Conservation (phyloP, 1,284 basidiomycete species). For the Fistulinella cinereoalba region DNA sequence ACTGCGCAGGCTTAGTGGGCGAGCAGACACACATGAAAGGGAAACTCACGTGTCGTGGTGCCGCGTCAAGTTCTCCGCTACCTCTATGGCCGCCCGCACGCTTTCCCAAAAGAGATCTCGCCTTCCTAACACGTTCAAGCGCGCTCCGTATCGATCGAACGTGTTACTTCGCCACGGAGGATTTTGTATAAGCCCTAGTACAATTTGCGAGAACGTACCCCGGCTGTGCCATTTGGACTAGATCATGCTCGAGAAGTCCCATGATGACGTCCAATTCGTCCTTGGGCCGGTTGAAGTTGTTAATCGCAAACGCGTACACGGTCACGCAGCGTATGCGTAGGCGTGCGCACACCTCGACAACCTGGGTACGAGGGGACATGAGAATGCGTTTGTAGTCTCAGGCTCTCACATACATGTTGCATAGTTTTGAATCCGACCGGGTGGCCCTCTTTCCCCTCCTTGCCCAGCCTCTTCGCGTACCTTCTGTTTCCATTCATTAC, state of each 20-base stretch:
- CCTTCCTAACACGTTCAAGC: conserved; percentile 82
- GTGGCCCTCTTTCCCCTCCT: conserved; percentile 76
- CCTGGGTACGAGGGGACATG: conserved; percentile 45
- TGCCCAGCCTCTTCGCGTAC: conserved; percentile 75
- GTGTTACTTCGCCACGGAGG: conserved; percentile 50
- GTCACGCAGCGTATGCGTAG: conserved; percentile 82
- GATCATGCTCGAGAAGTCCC: conserved; percentile 77
- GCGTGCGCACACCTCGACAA: conserved; percentile 78
- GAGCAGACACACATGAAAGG: background rate
- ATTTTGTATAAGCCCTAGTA: background rate
- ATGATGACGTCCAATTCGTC: conserved; percentile 90
- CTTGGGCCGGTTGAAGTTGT: conserved; percentile 90
- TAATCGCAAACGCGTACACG: conserved; percentile 95
- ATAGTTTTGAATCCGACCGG: conserved; percentile 82
- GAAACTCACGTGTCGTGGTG: conserved; percentile 59
- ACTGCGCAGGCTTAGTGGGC: conserved; percentile 41
- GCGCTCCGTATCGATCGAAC: conserved; percentile 81
- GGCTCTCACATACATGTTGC: conserved; percentile 57
- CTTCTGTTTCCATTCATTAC: conserved; percentile 98
- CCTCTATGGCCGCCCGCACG: conserved; percentile 68
- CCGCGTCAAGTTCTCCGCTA: conserved; percentile 80
- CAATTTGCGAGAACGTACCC: conserved; percentile 53
- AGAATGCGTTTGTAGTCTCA: background rate
- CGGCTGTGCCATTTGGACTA: conserved; percentile 79
- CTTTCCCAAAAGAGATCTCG: conserved; percentile 72